Evolutionary conservation across 768 basidiomycete species (phyloP).

Genomic region (Leccinum boreale): DNA sequence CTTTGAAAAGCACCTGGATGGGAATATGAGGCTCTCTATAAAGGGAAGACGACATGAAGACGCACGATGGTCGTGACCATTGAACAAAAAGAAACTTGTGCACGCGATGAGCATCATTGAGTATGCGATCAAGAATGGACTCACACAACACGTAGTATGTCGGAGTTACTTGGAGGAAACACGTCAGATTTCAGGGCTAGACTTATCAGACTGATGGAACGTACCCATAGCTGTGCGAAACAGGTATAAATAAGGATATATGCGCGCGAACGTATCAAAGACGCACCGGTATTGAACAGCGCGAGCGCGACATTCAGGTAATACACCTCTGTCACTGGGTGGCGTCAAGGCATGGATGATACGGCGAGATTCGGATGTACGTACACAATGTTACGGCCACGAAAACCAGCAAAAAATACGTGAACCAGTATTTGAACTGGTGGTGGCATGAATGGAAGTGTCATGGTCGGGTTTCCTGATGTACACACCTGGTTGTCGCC

Average conservation of each 20-base stretch:
- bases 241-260: not conserved
- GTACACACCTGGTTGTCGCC: conserved; percentile 72
- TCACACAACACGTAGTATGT: conserved; percentile 84
- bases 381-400: conserved; percentile 76
- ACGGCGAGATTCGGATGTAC: conserved; percentile 25
- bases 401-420: conserved; percentile 83
- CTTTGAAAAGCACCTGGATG: conserved; percentile 79
- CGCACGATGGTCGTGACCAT: conserved; percentile 79
- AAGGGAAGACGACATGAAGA: conserved; percentile 7
- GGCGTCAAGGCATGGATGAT: conserved; percentile 4
- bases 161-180: conserved; percentile 59
- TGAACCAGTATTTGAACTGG: conserved; percentile 91
- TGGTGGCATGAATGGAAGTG: not conserved
- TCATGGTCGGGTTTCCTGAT: not conserved
- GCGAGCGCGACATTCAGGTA: conserved; percentile 96
- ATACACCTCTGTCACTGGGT: conserved; percentile 82
- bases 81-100: conserved; percentile 75
- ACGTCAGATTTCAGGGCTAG: conserved; percentile 13
- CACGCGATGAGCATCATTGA: not conserved
- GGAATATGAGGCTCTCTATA: conserved; percentile 1
- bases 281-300: conserved; percentile 81
- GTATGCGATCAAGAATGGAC: conserved; percentile 22
- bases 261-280: not conserved
- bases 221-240: conserved; percentile 59
- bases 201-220: conserved; percentile 13